Evolutionary conservation across 805 yeast genomes (phyloP).

Genomic region (Saturnispora dispora): DNA sequence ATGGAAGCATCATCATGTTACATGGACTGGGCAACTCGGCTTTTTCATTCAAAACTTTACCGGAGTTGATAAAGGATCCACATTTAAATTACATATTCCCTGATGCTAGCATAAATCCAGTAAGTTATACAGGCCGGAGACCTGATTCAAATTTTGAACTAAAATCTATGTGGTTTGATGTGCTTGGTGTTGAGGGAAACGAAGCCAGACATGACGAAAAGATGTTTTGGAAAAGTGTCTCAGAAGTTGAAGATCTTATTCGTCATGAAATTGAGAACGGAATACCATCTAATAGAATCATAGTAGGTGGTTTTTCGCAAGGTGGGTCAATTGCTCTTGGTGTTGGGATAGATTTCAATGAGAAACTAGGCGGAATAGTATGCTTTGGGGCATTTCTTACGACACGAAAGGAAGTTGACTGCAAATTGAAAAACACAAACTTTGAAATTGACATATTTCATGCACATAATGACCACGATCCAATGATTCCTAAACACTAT

Average conservation of each 20-base stretch:
- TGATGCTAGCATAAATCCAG: constrained; percentile 66
- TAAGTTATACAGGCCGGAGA: constrained; percentile 23
- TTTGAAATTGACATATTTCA: constrained; percentile 67
- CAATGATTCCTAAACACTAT: constrained; percentile 39
- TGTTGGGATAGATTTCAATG: constrained; percentile 40
- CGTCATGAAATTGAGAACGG: constrained; percentile 45
- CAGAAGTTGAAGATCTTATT: constrained; percentile 36
- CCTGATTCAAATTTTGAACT: constrained; percentile 50
- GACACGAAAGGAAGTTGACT: constrained; percentile 23
- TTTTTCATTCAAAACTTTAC: constrained; percentile 66
- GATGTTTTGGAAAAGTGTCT: constrained; percentile 46
- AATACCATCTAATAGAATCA: constrained; percentile 53
- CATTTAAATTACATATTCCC: constrained; percentile 77
- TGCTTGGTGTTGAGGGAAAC: constrained; percentile 41
- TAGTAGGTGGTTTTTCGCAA: constrained; percentile 95
- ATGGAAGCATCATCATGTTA: constrained; percentile 47
- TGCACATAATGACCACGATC: constrained; percentile 80
- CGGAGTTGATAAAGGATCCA: constrained; percentile 34
- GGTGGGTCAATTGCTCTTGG: constrained; percentile 80
- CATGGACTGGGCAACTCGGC: constrained; percentile 94
- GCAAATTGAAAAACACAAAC: constrained; percentile 32
- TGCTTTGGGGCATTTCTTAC: constrained; percentile 70
- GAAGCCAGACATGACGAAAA: constrained; percentile 38
- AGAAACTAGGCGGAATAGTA: constrained; percentile 69
- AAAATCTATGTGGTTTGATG: constrained; percentile 88